A percentile compares a stretch with the other conserved stretches of the same genome.
phyloP scores from a whole-genome alignment of 768 basidiomycete genomes.

The Coprinopsis cinerea region DNA sequence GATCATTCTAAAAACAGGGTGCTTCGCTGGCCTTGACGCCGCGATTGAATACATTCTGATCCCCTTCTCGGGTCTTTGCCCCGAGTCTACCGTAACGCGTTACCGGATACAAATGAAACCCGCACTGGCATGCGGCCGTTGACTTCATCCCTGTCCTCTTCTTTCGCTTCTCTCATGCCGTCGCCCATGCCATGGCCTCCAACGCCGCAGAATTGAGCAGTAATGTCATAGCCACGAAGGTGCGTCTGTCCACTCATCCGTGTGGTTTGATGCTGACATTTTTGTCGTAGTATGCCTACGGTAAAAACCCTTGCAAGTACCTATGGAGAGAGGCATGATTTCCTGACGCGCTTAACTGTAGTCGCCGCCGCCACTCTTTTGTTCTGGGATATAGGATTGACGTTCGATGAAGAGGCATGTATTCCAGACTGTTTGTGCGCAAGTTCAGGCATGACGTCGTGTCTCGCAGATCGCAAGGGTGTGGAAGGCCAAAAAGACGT shows the following conservation, averaged over 20 bases:
- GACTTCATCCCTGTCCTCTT: neutral
- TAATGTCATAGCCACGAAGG: slow-evolving; percentile 15
- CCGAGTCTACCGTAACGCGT: too few species aligned
- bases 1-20: too few species aligned
- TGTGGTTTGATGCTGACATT: neutral
- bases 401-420: slow-evolving; percentile 17
- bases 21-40: too few species aligned
- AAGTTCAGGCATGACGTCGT: too few species aligned
- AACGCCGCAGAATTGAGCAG: neutral
- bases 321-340: neutral
- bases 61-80: too few species aligned
- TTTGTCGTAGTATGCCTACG: slow-evolving; percentile 13
- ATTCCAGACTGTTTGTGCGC: too few species aligned
- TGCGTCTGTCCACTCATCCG: too few species aligned
- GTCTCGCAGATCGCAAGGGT: slow-evolving; percentile 14
- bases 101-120: too few species aligned
- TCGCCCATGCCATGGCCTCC: neutral
- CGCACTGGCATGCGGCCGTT: too few species aligned
- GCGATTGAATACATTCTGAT: too few species aligned
- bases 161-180: neutral
- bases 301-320: neutral
- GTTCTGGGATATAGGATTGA: slow-evolving; percentile 20
- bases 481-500: slow-evolving; percentile 17
- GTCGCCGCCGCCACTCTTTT: slow-evolving; percentile 21
- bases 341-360: slow-evolving; percentile 9